Conservation (phyloP, 2,329 filamentous ascomycete genomes). For the Corniculantispora saksenae region DNA sequence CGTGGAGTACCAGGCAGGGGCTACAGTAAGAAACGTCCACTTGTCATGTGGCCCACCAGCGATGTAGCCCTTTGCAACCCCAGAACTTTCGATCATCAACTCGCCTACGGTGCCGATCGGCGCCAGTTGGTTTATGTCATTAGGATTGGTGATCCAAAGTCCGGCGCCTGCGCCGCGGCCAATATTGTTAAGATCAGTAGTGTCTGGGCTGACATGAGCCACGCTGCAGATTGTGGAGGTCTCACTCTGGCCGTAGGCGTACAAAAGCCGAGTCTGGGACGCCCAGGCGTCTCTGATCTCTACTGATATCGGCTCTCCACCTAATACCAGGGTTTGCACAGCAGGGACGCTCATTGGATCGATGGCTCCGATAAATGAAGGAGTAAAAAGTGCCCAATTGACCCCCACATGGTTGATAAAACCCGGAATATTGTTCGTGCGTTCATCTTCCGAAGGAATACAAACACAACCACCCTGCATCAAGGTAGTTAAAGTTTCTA, state of each 20-base stretch:
- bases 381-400: too few species aligned
- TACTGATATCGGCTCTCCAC: too few species aligned
- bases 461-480: slow-evolving; percentile 14
- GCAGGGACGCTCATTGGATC: too few species aligned
- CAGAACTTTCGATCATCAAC: slow-evolving; percentile 24
- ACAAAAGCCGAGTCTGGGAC: too few species aligned
- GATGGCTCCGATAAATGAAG: too few species aligned
- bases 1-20: neutral
- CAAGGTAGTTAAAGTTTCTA: slow-evolving; percentile 8
- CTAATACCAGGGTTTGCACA: too few species aligned
- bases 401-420: too few species aligned
- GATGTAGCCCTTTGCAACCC: slow-evolving; percentile 24
- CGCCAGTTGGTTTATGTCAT: slow-evolving; percentile 9
- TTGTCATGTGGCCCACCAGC: slow-evolving; percentile 5
- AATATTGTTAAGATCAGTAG: neutral
- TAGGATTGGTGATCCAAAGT: slow-evolving; percentile 4
- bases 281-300: too few species aligned
- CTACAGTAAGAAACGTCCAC: neutral
- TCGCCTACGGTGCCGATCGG: slow-evolving; percentile 23
- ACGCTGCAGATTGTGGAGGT: too few species aligned
- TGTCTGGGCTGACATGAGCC: too few species aligned
- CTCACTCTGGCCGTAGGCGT: slow-evolving; percentile 2
- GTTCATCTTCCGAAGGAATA: slow-evolving; percentile 14
- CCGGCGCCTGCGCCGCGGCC: neutral
- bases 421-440: neutral